Conservation (phyloP, 192 early-diverging fungal genomes). For the Phlyctochytrium planicorne region DNA sequence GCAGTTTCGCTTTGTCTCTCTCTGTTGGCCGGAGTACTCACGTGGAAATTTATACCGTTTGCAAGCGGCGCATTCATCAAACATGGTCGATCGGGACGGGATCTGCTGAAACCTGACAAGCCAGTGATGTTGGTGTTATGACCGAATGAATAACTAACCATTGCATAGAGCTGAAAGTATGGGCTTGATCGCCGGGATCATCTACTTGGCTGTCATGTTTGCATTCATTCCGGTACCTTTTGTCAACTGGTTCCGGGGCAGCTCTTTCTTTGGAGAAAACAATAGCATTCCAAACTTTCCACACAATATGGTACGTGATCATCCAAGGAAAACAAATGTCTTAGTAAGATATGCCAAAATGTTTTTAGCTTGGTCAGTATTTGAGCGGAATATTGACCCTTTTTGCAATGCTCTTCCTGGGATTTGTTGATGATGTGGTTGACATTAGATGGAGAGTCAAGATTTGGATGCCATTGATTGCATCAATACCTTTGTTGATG, state of each 20-base stretch:
- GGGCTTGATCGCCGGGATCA: constrained; percentile 84
- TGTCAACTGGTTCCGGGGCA: constrained; percentile 69
- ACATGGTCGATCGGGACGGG: constrained; percentile 75
- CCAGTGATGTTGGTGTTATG: constrained; percentile 66
- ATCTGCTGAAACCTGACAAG: constrained; percentile 71
- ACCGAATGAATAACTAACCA: neutral
- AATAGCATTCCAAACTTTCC: constrained; percentile 59
- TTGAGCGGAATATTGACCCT: constrained; percentile 87
- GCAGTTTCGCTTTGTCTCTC: constrained; percentile 70
- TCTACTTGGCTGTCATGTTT: constrained; percentile 87
- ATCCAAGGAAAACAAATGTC: neutral
- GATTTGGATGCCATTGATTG: constrained; percentile 87
- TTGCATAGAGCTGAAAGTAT: constrained; percentile 83
- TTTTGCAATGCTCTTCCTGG: constrained; percentile 95
- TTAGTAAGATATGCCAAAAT: neutral
- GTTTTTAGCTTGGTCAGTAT: constrained; percentile 77
- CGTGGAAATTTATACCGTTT: constrained; percentile 69
- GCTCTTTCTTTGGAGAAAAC: constrained; percentile 11
- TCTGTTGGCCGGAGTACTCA: constrained; percentile 65
- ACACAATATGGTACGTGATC: constrained; percentile 60
- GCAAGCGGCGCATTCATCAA: constrained; percentile 71
- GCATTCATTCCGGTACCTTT: constrained; percentile 96
- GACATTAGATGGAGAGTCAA: constrained; percentile 96
- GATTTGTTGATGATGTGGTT: constrained; percentile 98
- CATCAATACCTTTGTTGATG: constrained; percentile 89